These are phyloP conservation scores for Cladophialophora psammophila DNA, from an alignment of 2,329 filamentous ascomycete genomes.

Conservation along the genomic window DNA sequence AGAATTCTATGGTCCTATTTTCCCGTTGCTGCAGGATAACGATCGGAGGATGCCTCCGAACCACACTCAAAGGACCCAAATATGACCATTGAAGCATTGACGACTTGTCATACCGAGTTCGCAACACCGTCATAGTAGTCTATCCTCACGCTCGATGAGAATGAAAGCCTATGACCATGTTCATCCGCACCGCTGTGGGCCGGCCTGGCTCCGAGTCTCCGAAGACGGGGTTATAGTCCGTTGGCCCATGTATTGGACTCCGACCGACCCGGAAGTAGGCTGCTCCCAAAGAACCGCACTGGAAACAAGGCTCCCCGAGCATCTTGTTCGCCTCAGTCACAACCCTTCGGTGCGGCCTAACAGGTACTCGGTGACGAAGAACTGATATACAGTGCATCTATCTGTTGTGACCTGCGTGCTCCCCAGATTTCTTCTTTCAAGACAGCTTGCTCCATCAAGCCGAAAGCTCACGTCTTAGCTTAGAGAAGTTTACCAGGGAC, in stretches of 20 bases:
- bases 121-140: neutral
- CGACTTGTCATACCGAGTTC: neutral
- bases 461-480: neutral
- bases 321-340: neutral
- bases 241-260: constrained; percentile 4
- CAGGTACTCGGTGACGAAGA: neutral
- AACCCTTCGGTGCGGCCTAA: neutral
- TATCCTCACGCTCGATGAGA: neutral
- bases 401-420: neutral
- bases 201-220: constrained; percentile 3
- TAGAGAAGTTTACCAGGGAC: neutral
- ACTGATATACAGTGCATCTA: neutral
- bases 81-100: neutral
- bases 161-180: neutral
- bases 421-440: neutral
- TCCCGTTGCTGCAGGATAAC: neutral
- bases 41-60: constrained; percentile 8
- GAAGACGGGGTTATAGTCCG: constrained; percentile 2
- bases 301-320: neutral
- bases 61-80: neutral
- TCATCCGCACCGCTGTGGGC: neutral
- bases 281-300: neutral
- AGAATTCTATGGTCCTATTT: neutral
- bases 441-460: no score
- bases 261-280: neutral